Evolutionary conservation across 2,329 filamentous ascomycete genomes (phyloP), one percentile per base, ranked within the genome.

Genomic region (Sphaerulina vaccinii): DNA sequence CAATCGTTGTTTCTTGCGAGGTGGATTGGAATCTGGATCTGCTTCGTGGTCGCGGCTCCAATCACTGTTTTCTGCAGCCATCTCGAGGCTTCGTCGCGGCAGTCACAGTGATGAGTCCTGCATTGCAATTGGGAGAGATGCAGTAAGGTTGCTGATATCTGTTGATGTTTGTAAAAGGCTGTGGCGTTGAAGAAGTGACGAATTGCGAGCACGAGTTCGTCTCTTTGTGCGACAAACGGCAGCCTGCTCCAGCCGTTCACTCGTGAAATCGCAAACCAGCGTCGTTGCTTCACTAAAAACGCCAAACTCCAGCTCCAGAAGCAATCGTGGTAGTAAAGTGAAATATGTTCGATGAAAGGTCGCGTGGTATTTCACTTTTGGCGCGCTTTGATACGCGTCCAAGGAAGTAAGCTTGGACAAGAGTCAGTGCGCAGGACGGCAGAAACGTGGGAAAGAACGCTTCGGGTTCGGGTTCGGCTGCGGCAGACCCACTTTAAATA

Each of bases 1-100:
- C 45, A 70, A 54, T 50, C 70, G 64, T 53, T 72, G 73, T 62
- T 73, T 71, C 67, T 77, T 77, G 62, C 74, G 72, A 24, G 72
- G 70, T 51, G 71, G 68, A 29, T 71, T 71, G 45, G 69, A 65
- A 61, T 75, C 70, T 49, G 70, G 70, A 66, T 76, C 73, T 62
- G 71, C 72, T 54, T 69, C 68, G 51, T 69, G 67, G 57, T 75
- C 70, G 64, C 73, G 73, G 29, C 57, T 52, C 49, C 62, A 63
- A 37, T 49, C 36, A 18, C 45, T 16, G 19, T 49, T 49, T 36
- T 40, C 45, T 29, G 37, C 37, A 15, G 36, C 21, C 45, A 47
- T 47, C 13, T 18, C 37, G 23, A 18, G 11, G 16, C 27, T n/a
- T 24, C 33, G 5, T 8, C 15, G 36, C 36, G 36, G 36, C 36